Evolutionary conservation across 108 stramenopile genomes (phyloP).

Genomic region (Nannochloropsis salina): DNA sequence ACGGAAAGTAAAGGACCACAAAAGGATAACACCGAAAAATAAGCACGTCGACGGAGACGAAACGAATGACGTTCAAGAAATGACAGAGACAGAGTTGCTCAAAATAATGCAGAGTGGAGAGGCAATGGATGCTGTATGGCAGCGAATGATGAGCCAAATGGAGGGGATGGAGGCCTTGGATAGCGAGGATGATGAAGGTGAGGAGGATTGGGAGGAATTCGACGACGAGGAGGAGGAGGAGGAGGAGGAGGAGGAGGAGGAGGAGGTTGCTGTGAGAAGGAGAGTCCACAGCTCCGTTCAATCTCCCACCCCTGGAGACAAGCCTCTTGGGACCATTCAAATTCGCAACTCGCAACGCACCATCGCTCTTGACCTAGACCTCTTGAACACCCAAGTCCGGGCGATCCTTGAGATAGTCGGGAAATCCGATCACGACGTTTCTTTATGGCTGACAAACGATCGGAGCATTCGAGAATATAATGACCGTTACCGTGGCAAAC

Average conservation of each 20-base stretch:
- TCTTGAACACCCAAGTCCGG: conserved; percentile 9
- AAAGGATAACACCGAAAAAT: no score
- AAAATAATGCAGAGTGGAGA: conserved; percentile 20
- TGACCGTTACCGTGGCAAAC: conserved; percentile 32
- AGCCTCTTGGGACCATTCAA: background rate
- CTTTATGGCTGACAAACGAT: conserved; percentile 31
- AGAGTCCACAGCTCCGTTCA: background rate
- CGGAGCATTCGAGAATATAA: conserved; percentile 27
- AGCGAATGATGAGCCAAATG: conserved; percentile 15
- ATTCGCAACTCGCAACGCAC: conserved; percentile 19
- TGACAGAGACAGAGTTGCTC: background rate
- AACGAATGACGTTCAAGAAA: background rate
- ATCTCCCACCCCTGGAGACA: background rate
- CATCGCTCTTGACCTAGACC: conserved; percentile 22
- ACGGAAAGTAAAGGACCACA: no score
- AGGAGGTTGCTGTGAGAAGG: background rate
- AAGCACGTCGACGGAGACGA: background rate
- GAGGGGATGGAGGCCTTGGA: background rate
- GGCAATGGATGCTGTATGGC: conserved; percentile 16
- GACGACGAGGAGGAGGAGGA: background rate
- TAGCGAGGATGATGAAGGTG: background rate
- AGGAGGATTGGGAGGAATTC: background rate
- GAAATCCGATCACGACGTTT: conserved; percentile 29
- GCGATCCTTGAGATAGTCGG: conserved; percentile 34
- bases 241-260: conserved; percentile 10